These are phyloP conservation scores for Claviceps capensis DNA, from an alignment of 2,329 filamentous ascomycete genomes.

Conservation along the genomic window DNA sequence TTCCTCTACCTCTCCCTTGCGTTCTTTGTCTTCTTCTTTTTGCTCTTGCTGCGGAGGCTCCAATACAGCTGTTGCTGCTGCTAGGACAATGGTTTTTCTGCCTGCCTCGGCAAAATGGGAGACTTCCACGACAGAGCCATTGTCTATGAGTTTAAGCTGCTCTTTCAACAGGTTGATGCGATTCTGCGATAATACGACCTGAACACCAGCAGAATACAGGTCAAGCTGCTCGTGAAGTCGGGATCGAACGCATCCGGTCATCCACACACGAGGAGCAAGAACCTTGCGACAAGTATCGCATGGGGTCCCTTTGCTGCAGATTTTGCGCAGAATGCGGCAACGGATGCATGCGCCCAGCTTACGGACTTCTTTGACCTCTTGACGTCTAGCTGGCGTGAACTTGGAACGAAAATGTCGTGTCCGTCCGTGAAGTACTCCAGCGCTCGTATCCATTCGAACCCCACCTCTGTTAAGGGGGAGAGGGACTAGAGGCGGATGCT, in stretches of 20 bases:
- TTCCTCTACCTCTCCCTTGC: not conserved
- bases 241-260: constrained; percentile 47
- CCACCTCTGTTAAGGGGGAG: constrained; percentile 27
- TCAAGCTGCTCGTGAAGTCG: constrained; percentile 48
- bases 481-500: constrained; percentile 18
- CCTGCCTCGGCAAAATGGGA: constrained; percentile 43
- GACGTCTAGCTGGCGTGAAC: constrained; percentile 44
- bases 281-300: constrained; percentile 52
- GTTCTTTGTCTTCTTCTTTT: not conserved
- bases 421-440: constrained; percentile 29
- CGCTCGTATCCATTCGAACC: constrained; percentile 37
- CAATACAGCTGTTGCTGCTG: constrained; percentile 18
- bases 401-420: constrained; percentile 41
- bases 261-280: constrained; percentile 50
- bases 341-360: constrained; percentile 53
- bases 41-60: constrained; percentile 20
- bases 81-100: constrained; percentile 29
- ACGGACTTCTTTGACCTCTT: constrained; percentile 51
- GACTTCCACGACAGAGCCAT: constrained; percentile 38
- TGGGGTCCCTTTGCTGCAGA: constrained; percentile 48
- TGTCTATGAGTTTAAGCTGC: constrained; percentile 33
- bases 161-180: constrained; percentile 42
- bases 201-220: constrained; percentile 49
- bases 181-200: constrained; percentile 47
- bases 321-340: constrained; percentile 52